phyloP scores from a whole-genome alignment of 208 protist genomes.

The Leishmania guyanensis region DNA sequence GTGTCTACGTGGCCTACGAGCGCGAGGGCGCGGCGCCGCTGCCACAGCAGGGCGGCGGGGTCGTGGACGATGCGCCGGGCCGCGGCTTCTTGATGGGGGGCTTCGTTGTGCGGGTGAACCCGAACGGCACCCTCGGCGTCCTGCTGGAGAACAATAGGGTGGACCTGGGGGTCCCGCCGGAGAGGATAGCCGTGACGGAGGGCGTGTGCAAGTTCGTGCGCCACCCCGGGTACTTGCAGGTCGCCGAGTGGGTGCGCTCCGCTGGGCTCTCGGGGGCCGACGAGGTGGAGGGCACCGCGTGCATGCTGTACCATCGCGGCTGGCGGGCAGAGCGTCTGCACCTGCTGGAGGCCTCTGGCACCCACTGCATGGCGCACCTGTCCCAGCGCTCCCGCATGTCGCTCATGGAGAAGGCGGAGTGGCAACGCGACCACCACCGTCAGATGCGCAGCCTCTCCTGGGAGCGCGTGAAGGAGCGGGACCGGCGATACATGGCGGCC shows the following conservation, averaged over 20 bases:
- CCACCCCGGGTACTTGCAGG: conserved; percentile 55
- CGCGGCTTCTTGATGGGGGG: conserved; percentile 60
- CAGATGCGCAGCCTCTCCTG: conserved; percentile 82
- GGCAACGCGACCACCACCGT: conserved; percentile 86
- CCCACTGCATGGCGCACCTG: conserved; percentile 70
- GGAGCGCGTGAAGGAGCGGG: conserved; percentile 87
- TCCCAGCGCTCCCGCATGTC: conserved; percentile 78
- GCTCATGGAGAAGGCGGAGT: conserved; percentile 89
- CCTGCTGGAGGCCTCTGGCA: conserved; percentile 74
- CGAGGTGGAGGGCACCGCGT: conserved; percentile 66
- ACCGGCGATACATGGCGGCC: conserved; percentile 77
- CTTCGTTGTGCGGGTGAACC: conserved; percentile 75
- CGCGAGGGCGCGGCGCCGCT: too few species aligned
- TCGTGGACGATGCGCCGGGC: too few species aligned
- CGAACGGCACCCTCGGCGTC: conserved; percentile 80
- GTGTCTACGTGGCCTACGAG: not conserved
- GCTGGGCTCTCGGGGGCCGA: conserved; percentile 68
- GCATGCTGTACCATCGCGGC: conserved; percentile 79
- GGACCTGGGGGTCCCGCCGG: conserved; percentile 81
- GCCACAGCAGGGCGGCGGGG: too few species aligned
- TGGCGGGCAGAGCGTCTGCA: conserved; percentile 87
- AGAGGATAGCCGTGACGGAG: conserved; percentile 68
- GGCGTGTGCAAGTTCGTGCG: conserved; percentile 57
- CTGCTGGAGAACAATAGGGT: conserved; percentile 83
- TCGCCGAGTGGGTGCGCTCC: conserved; percentile 79